Evolutionary conservation across 179 eudicot genomes (phyloP).

Genomic region (Drosera spatulata): DNA sequence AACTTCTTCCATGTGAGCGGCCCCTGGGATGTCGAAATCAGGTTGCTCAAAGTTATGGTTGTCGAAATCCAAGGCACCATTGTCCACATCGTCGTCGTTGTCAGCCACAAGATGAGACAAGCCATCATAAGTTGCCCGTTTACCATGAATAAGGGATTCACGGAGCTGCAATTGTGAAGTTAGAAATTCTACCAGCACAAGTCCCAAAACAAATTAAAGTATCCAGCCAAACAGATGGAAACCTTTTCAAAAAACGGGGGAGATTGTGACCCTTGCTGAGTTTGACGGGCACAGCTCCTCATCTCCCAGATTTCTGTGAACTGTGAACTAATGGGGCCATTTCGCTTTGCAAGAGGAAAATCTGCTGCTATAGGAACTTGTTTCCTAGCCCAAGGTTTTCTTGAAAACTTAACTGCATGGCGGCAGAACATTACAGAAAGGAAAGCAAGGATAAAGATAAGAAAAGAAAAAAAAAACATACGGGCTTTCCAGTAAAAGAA

Average conservation of each 20-base stretch:
- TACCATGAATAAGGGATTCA: constrained; percentile 50
- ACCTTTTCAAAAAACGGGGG: constrained; percentile 76
- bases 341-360: constrained; percentile 68
- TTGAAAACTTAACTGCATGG: constrained; percentile 44
- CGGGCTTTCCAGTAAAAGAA: not conserved
- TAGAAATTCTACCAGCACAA: constrained; percentile 7
- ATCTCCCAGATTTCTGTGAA: constrained; percentile 53
- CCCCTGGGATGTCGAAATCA: constrained; percentile 61
- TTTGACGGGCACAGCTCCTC: constrained; percentile 16
- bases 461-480: not conserved
- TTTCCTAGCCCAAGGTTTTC: constrained; percentile 22
- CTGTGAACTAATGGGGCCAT: constrained; percentile 53
- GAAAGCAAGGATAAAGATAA: not conserved
- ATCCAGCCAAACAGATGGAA: not conserved
- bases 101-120: constrained; percentile 24
- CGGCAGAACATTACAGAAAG: constrained; percentile 10
- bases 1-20: constrained; percentile 38
- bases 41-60: constrained; percentile 40
- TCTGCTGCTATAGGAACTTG: constrained; percentile 20
- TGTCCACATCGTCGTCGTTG: constrained; percentile 22
- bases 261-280: constrained; percentile 29
- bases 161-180: constrained; percentile 52
- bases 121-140: constrained; percentile 17
- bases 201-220: not conserved
- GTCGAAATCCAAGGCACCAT: constrained; percentile 26